These are phyloP conservation scores for Limonium bicolor DNA, from an alignment of 148 eudicot genomes.

Conservation along the genomic window DNA sequence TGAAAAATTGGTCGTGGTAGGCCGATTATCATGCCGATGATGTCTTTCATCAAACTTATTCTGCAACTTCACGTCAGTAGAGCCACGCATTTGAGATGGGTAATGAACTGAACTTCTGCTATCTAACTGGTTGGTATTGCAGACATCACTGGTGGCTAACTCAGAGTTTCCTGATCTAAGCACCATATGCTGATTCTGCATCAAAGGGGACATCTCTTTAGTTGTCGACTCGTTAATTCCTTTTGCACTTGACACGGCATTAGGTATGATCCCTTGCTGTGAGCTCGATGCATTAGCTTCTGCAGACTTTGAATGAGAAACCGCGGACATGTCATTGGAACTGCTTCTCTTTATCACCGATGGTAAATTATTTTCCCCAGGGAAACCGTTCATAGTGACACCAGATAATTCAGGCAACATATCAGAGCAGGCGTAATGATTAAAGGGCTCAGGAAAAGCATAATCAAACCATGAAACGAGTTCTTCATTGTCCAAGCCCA, in stretches of 20 bases:
- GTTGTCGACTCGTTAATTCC: constrained; percentile 14
- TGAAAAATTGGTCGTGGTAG: constrained; percentile 45
- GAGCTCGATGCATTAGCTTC: constrained; percentile 8
- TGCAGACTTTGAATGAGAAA: constrained; percentile 13
- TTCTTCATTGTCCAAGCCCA: constrained; percentile 39
- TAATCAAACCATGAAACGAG: constrained; percentile 55
- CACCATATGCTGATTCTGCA: constrained; percentile 18
- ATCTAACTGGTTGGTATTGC: constrained; percentile 13
- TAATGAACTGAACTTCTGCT: constrained; percentile 14
- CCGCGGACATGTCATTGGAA: constrained; percentile 8
- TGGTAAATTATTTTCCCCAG: constrained; percentile 8
- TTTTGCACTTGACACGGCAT: constrained; percentile 18
- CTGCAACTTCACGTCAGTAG: constrained; percentile 18
- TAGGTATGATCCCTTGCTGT: constrained; percentile 16
- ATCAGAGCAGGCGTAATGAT: constrained; percentile 37
- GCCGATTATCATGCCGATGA: constrained; percentile 19
- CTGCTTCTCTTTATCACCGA: constrained; percentile 11
- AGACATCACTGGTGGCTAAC: constrained; percentile 15
- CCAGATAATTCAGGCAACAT: constrained; percentile 52
- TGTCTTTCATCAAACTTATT: constrained; percentile 25
- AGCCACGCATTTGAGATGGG: constrained; percentile 17
- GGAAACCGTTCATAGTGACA: constrained; percentile 30
- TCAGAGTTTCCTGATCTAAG: constrained; percentile 33
- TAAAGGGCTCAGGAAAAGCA: constrained; percentile 32
- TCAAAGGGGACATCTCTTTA: constrained; percentile 16